Conservation (phyloP, 495 filamentous ascomycete species). For the Umbilicaria muhlenbergii region DNA sequence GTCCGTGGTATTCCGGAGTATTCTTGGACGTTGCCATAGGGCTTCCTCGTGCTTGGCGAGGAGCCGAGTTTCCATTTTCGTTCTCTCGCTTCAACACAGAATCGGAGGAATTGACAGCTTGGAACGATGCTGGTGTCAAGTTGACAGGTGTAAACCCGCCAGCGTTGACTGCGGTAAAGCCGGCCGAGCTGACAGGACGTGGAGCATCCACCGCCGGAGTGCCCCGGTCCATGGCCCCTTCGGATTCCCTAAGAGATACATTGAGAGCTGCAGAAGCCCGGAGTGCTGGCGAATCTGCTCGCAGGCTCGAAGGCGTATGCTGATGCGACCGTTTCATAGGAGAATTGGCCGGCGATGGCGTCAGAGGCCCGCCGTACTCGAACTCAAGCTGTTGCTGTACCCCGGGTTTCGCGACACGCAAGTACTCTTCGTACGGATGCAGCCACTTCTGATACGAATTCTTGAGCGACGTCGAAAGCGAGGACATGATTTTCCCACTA, state of each 20-base stretch:
- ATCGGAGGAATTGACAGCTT: slow-evolving; percentile 31
- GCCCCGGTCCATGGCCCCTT: slow-evolving; percentile 25
- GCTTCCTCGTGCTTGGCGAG: slow-evolving; percentile 15
- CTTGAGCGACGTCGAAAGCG: slow-evolving; percentile 94
- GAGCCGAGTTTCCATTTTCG: slow-evolving; percentile 30
- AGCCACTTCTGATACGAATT: slow-evolving; percentile 97
- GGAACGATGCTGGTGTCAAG: slow-evolving; percentile 38
- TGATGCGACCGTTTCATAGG: slow-evolving; percentile 66
- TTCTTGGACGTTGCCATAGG: slow-evolving; percentile 38
- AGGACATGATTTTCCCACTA: slow-evolving; percentile 99
- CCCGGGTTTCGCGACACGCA: slow-evolving; percentile 84
- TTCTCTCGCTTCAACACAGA: slow-evolving; percentile 30
- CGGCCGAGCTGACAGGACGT: slow-evolving; percentile 35
- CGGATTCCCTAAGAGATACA: slow-evolving; percentile 42
- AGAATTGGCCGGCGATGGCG: slow-evolving; percentile 77
- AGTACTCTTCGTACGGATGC: slow-evolving; percentile 90
- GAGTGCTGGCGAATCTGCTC: slow-evolving; percentile 55
- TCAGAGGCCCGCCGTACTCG: slow-evolving; percentile 85
- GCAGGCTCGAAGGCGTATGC: slow-evolving; percentile 45
- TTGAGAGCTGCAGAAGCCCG: slow-evolving; percentile 52
- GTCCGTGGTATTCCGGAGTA: slow-evolving; percentile 41
- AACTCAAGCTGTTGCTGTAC: slow-evolving; percentile 89
- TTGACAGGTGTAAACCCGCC: slow-evolving; percentile 72
- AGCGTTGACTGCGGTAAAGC: slow-evolving; percentile 73
- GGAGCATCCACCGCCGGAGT: slow-evolving; percentile 40